Conservation (phyloP, 2,329 filamentous ascomycete species). For the Colletotrichum tamarilloi region DNA sequence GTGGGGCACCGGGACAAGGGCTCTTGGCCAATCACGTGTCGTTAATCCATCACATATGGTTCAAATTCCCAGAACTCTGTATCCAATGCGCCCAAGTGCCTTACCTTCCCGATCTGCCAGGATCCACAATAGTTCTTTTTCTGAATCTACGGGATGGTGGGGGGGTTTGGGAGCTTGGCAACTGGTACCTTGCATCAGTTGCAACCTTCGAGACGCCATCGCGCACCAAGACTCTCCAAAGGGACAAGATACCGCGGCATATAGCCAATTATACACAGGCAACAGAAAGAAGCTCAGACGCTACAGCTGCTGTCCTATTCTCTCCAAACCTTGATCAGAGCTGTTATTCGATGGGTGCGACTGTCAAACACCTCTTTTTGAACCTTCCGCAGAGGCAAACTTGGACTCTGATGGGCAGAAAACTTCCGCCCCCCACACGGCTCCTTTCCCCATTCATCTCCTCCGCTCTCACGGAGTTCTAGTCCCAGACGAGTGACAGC, state of each 20-base stretch:
- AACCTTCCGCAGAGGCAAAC: neutral
- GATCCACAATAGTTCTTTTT: constrained; percentile 11
- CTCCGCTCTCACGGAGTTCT: neutral
- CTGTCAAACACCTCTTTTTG: no score
- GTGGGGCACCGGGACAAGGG: neutral
- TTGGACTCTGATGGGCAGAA: neutral
- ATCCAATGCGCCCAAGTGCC: no score
- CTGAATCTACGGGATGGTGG: constrained; percentile 20
- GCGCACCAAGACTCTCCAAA: constrained; percentile 2
- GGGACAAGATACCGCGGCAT: neutral
- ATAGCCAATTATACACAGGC: neutral
- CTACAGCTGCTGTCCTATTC: neutral
- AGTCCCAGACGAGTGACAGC: constrained; percentile 22
- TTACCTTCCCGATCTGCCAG: neutral
- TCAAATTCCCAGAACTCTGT: neutral
- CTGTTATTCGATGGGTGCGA: neutral
- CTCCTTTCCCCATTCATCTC: constrained; percentile 17
- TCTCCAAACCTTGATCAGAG: neutral
- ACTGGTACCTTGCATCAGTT: neutral
- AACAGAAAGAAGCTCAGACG: neutral
- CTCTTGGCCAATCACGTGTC: neutral
- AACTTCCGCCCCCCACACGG: constrained; percentile 11
- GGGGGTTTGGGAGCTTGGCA: constrained; percentile 27
- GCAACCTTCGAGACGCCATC: neutral
- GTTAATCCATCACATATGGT: constrained; percentile 10